phyloP scores from a whole-genome alignment of 129 eudicot species.

The Helichrysum umbraculigerum region DNA sequence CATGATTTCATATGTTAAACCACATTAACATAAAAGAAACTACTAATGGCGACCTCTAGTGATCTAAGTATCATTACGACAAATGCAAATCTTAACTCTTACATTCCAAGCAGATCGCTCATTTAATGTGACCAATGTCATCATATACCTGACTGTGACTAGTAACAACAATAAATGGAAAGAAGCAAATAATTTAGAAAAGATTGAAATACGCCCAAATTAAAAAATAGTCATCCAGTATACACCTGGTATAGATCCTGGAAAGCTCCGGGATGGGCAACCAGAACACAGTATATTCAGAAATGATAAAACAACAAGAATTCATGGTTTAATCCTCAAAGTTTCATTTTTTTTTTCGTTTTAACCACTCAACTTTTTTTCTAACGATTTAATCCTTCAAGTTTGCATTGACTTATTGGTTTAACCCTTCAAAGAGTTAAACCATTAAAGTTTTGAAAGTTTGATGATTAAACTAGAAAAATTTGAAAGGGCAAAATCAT shows the following conservation, averaged over 20 bases:
- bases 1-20: slow-evolving; percentile 7
- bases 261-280: neutral
- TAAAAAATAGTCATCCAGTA: too few relatives aligned
- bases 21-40: neutral
- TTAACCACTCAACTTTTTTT: too few relatives aligned
- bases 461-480: too few relatives aligned
- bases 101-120: neutral
- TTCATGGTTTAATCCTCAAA: too few relatives aligned
- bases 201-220: neutral
- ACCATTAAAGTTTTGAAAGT: too few relatives aligned
- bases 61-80: neutral
- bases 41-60: neutral
- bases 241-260: too few relatives aligned
- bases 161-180: neutral
- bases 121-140: neutral
- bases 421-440: too few relatives aligned
- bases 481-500: too few relatives aligned
- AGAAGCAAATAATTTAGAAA: neutral
- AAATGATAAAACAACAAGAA: neutral
- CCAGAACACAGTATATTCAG: neutral
- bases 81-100: neutral
- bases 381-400: too few relatives aligned
- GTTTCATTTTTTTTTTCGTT: too few relatives aligned
- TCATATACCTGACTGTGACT: too few relatives aligned
- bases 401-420: too few relatives aligned